Evolutionary conservation across 768 basidiomycete genomes (phyloP).

Genomic region (Kwoniella sp.): DNA sequence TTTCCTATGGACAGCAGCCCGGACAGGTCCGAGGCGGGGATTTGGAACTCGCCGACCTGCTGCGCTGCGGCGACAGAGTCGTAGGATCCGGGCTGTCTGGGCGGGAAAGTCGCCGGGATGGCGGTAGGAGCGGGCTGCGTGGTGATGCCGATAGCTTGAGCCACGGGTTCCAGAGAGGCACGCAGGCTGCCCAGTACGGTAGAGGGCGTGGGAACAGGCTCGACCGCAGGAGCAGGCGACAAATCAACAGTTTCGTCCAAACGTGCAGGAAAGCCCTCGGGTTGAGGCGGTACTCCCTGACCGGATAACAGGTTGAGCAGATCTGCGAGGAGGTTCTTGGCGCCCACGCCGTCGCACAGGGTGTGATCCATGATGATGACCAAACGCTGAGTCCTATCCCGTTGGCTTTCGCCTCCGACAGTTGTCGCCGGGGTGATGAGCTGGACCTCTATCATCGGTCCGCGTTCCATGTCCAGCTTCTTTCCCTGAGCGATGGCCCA

Average conservation of each 20-base stretch:
- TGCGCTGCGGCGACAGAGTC: conserved; percentile 5
- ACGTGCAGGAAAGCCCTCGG: conserved; percentile 6
- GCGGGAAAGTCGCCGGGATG: conserved; percentile 3
- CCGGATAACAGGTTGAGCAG: background rate
- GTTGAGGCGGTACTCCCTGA: background rate
- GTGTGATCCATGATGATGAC: conserved; percentile 8
- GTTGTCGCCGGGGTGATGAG: background rate
- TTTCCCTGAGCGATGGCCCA: background rate
- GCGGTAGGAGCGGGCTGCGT: background rate
- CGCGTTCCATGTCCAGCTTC: background rate
- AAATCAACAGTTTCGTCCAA: conserved; percentile 11
- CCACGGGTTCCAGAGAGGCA: too few relatives aligned
- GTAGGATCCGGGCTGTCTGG: background rate
- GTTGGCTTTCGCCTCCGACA: background rate
- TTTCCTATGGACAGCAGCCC: conserved; percentile 1
- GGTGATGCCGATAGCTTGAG: too few relatives aligned
- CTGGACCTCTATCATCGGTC: conserved; percentile 3
- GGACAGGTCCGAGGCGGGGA: background rate
- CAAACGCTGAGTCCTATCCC: background rate
- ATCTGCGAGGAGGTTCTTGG: conserved; percentile 7
- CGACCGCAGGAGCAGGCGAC: background rate
- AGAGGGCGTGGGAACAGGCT: background rate
- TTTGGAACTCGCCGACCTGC: background rate
- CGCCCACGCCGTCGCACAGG: conserved; percentile 10
- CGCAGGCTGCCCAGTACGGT: too few relatives aligned